Percentiles rank a stretch among this genome's conserved stretches.
Conservation (phyloP, 139 green algal species). For the Chlorella vulgaris region DNA sequence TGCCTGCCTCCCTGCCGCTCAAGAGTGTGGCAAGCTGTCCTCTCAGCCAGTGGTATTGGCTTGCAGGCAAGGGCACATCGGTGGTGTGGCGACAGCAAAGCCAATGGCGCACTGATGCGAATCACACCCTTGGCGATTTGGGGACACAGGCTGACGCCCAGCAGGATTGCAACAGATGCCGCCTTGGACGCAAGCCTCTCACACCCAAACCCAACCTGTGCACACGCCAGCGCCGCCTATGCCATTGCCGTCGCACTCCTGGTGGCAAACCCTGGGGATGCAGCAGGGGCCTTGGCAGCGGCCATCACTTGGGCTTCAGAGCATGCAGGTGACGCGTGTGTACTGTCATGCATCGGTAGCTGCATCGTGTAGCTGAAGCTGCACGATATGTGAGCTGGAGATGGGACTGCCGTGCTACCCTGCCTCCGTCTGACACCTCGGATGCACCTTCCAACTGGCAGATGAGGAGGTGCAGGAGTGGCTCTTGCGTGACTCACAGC, state of each 20-base stretch:
- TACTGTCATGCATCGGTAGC: too few species aligned
- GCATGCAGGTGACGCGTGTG: neutral
- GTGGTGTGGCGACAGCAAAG: neutral
- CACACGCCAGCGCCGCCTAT: conserved; percentile 50
- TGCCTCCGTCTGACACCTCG: neutral
- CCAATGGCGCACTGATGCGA: conserved; percentile 20
- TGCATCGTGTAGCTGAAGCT: neutral
- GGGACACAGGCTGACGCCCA: conserved; percentile 6
- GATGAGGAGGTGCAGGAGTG: conserved; percentile 23
- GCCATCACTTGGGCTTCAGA: conserved; percentile 30
- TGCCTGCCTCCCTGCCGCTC: neutral
- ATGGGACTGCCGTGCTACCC: neutral
- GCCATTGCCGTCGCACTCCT: conserved; percentile 53
- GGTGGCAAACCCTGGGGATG: conserved; percentile 44
- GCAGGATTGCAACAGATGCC: neutral
- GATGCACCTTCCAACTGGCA: neutral
- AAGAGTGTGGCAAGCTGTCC: too few species aligned
- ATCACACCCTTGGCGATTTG: conserved; percentile 5
- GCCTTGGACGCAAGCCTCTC: neutral
- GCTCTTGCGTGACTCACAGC: conserved; percentile 1
- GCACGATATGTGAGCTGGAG: neutral
- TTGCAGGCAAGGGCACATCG: neutral
- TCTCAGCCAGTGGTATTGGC: too few species aligned
- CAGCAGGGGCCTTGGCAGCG: conserved; percentile 34
- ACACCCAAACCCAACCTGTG: conserved; percentile 16